A percentile compares a stretch with the other conserved stretches of the same genome.
Conservation (phyloP, 805 yeast genomes). For the Cyberlindnera mrakii region DNA sequence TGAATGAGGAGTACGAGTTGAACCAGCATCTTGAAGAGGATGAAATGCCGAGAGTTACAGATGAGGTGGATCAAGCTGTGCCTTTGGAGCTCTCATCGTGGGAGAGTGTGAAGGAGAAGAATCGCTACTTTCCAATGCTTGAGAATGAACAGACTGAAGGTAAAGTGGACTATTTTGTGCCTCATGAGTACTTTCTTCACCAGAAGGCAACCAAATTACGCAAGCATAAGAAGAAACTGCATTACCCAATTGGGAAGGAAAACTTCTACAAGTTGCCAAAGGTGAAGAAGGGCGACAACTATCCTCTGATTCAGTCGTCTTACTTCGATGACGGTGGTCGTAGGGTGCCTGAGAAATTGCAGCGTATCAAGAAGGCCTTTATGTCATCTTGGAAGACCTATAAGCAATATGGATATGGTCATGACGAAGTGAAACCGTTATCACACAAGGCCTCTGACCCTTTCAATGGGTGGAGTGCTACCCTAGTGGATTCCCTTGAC, state of each 20-base stretch:
- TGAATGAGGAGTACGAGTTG: constrained; percentile 20
- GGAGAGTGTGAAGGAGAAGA: constrained; percentile 26
- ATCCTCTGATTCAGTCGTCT: constrained; percentile 26
- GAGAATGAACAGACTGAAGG: constrained; percentile 14
- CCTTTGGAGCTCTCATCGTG: constrained; percentile 5
- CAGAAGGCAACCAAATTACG: constrained; percentile 17
- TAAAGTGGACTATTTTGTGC: constrained; percentile 9
- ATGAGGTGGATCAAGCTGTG: neutral
- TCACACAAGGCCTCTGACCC: constrained; percentile 29
- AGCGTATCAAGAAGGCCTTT: constrained; percentile 31
- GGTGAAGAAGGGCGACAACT: constrained; percentile 8
- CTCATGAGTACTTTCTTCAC: constrained; percentile 17
- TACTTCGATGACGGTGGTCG: constrained; percentile 25
- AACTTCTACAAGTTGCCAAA: constrained; percentile 20
- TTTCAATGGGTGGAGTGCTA: constrained; percentile 46
- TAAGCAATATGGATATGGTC: constrained; percentile 36
- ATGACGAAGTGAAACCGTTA: constrained; percentile 40
- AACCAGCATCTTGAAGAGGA: constrained; percentile 21
- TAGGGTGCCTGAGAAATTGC: constrained; percentile 22
- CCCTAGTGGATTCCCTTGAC: constrained; percentile 46
- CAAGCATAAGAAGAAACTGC: constrained; percentile 14
- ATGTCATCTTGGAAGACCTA: constrained; percentile 39
- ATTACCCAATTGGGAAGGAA: constrained; percentile 20
- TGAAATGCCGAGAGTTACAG: constrained; percentile 20
- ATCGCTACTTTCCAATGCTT: constrained; percentile 33